Evolutionary conservation across 1,284 basidiomycete genomes (phyloP), one percentile per base, ranked within the genome.

Genomic region (Entoloma clypeatum): DNA sequence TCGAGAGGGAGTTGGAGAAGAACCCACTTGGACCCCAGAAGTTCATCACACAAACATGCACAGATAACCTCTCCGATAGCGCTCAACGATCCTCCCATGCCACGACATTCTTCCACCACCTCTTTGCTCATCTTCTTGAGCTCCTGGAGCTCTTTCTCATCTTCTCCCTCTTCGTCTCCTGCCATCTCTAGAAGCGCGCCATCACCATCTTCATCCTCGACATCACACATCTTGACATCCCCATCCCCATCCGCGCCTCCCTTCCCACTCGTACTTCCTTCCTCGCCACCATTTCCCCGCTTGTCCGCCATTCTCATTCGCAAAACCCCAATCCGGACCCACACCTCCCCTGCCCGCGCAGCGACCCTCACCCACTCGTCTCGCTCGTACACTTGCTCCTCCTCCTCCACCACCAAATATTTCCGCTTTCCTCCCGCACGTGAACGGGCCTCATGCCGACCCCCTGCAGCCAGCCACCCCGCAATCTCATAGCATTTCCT

Each of bases 401-500:
- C 83, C 17, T 63, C 71, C 52, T 68, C 77, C 40, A n/a, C n/a
- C n/a, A n/a, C n/a, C n/a, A n/a, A n/a, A n/a, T n/a, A n/a, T 54
- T 58, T 3, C 56, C 58, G 21, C 65, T 62, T 11, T 61, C 61
- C 1, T 49, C 50, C 3, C 49, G 47, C 13, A 44, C 43, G 11
- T 40, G 36, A 6, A 18, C 44, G 16, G 24, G 39, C 11, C n/a
- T 33, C 39, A 28, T 16, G 22, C 14, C 13, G 18, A 21, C 28
- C 36, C 4, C 44, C 39, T 14, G 25, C 39, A 7, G 50, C 48
- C 1, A 79, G 55, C 24, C 67, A 57, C 3, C 70, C 74, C 3
- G 83, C 79, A 3, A 81, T 71, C 27, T 63, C 65, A 57, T 87
- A 88, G 44, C 81, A 85, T 22, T 69, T 62, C 29, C 67, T 49